Percentiles rank a stretch among this genome's conserved stretches.
Evolutionary conservation across 1,284 basidiomycete species (phyloP).

Genomic region (Fistulinella cinereoalba): DNA sequence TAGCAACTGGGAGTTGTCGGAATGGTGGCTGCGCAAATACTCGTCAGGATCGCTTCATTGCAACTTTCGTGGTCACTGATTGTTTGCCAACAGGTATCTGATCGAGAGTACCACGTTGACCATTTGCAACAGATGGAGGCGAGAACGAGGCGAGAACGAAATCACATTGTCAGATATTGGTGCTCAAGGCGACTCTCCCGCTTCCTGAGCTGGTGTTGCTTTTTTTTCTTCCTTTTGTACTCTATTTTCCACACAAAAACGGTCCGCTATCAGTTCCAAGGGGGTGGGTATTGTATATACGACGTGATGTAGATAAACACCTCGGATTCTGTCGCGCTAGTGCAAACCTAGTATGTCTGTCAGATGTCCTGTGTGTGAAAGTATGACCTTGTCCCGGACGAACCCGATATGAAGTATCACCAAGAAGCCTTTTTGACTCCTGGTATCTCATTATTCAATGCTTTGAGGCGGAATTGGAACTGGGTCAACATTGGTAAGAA

Average conservation of each 20-base stretch:
- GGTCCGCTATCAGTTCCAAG: conserved; percentile 2
- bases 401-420: conserved; percentile 41
- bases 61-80: conserved; percentile 1
- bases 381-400: too few species aligned
- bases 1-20: conserved; percentile 83
- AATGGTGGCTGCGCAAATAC: conserved; percentile 79
- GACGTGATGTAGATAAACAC: not conserved
- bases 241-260: conserved; percentile 5
- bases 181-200: conserved; percentile 41
- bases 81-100: conserved; percentile 48
- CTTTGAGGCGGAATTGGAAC: conserved; percentile 89
- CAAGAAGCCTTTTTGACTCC: conserved; percentile 90
- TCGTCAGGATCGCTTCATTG: conserved; percentile 30
- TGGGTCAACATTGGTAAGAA: conserved; percentile 32
- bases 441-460: conserved; percentile 73
- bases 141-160: conserved; percentile 69
- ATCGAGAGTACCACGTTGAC: conserved; percentile 62
- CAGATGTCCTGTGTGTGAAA: too few species aligned
- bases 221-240: conserved; percentile 12
- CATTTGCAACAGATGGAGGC: conserved; percentile 73
- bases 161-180: conserved; percentile 55
- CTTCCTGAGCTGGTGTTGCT: conserved; percentile 18
- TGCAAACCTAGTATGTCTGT: not conserved
- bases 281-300: conserved; percentile 12
- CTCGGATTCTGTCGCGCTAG: not conserved